Conservation (phyloP, 2,329 filamentous ascomycete genomes). For the Curvularia sp. region DNA sequence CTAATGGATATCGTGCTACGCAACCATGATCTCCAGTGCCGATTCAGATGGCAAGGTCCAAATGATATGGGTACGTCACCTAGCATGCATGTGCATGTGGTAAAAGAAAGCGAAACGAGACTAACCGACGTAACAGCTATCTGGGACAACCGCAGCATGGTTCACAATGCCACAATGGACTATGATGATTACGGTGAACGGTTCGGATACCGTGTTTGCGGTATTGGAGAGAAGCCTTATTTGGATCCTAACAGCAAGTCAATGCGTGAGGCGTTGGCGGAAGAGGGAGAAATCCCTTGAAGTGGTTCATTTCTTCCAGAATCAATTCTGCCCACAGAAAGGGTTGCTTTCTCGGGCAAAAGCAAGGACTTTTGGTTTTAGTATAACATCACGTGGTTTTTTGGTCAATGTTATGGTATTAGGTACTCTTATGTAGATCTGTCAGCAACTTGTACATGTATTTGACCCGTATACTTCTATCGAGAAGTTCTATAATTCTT, state of each 20-base stretch:
- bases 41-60: constrained; percentile 47
- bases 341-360: too few species aligned
- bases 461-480: too few species aligned
- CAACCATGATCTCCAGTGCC: constrained; percentile 54
- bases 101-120: neutral
- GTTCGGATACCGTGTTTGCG: constrained; percentile 61
- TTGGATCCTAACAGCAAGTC: constrained; percentile 60
- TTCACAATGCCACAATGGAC: constrained; percentile 66
- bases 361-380: too few species aligned
- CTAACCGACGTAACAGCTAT: constrained; percentile 52
- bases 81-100: neutral
- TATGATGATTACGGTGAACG: constrained; percentile 60
- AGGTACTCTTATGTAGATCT: too few species aligned
- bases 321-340: too few species aligned
- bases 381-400: too few species aligned
- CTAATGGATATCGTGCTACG: constrained; percentile 13
- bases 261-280: constrained; percentile 50
- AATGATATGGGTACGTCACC: constrained; percentile 8
- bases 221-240: constrained; percentile 63
- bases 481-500: too few species aligned
- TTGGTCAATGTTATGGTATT: too few species aligned
- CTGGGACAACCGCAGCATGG: constrained; percentile 67
- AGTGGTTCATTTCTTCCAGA: neutral
- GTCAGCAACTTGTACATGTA: too few species aligned
- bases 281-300: constrained; percentile 2